Evolutionary conservation across 1,284 basidiomycete species (phyloP).

Genomic region (Pseudozyma pruni): DNA sequence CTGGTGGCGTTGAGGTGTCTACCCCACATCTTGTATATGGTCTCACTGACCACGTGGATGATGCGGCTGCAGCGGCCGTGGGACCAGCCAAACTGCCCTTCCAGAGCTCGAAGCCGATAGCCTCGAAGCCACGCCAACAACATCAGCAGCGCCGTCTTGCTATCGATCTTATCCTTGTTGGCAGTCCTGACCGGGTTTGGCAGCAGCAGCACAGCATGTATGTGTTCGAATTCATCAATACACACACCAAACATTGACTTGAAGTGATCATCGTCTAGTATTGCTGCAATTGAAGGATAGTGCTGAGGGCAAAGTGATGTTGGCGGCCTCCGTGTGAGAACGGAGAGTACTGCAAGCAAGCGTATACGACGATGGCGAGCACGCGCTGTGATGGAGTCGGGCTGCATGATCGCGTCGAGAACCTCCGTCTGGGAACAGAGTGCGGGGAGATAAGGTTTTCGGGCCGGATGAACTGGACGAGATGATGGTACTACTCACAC

Average conservation of each 20-base stretch:
- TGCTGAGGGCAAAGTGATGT: background rate
- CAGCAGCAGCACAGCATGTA: conserved; percentile 2
- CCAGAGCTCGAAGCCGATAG: background rate
- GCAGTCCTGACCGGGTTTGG: conserved; percentile 1
- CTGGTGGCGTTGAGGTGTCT: background rate
- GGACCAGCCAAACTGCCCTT: conserved; percentile 1
- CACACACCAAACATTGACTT: background rate
- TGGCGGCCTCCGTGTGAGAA: background rate
- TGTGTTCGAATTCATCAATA: background rate
- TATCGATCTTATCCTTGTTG: conserved; percentile 6
- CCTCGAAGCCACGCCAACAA: conserved; percentile 2
- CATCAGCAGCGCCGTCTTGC: conserved; percentile 6
- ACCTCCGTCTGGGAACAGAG: background rate
- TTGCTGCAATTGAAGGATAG: background rate
- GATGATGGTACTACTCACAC: conserved; percentile 5
- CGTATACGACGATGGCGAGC: background rate
- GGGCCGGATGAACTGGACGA: too few relatives aligned
- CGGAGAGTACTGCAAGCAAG: background rate
- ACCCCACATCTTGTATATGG: conserved; percentile 3
- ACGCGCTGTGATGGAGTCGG: background rate
- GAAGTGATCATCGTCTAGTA: background rate
- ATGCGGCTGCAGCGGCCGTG: background rate
- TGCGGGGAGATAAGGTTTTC: background rate
- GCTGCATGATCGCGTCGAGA: conserved; percentile 7
- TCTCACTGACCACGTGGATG: background rate